Evolutionary conservation across 208 protist genomes (phyloP).

Genomic region (Crithidia sp.): DNA sequence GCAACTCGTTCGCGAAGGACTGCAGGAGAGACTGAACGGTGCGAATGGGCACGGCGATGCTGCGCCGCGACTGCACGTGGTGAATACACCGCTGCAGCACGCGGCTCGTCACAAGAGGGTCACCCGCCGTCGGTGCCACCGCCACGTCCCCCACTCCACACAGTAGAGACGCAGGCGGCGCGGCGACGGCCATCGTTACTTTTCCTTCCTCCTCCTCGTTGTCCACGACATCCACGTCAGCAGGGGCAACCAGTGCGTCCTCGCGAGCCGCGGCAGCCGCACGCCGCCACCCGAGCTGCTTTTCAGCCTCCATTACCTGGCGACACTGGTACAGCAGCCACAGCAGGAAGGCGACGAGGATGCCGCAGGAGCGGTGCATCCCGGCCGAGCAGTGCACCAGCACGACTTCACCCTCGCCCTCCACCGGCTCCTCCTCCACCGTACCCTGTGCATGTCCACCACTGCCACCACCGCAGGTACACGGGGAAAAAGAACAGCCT

Average conservation of each 20-base stretch:
- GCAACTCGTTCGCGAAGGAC: slow-evolving; percentile 54
- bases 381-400: slow-evolving; percentile 86
- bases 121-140: not conserved
- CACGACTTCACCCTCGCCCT: slow-evolving; percentile 14
- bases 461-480: slow-evolving; percentile 6
- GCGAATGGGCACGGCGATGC: slow-evolving; percentile 64
- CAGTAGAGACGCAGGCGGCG: not conserved
- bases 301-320: slow-evolving; percentile 7
- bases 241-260: not conserved
- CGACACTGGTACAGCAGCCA: slow-evolving; percentile 59
- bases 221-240: not conserved
- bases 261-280: not conserved
- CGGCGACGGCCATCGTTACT: not conserved
- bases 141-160: not conserved
- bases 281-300: not conserved
- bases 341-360: slow-evolving; percentile 69
- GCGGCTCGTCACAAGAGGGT: slow-evolving; percentile 14
- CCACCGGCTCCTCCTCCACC: not conserved
- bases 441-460: no score
- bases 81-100: slow-evolving; percentile 35
- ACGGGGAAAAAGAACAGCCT: slow-evolving; percentile 7
- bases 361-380: slow-evolving; percentile 83
- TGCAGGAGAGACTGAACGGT: slow-evolving; percentile 55
- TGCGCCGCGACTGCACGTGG: slow-evolving; percentile 56
- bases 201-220: not conserved